Percentiles rank a stretch among this genome's conserved stretches.
These are phyloP conservation scores for Brasenia schreberi DNA, from an alignment of 164 flowering plant genomes.

Conservation along the genomic window DNA sequence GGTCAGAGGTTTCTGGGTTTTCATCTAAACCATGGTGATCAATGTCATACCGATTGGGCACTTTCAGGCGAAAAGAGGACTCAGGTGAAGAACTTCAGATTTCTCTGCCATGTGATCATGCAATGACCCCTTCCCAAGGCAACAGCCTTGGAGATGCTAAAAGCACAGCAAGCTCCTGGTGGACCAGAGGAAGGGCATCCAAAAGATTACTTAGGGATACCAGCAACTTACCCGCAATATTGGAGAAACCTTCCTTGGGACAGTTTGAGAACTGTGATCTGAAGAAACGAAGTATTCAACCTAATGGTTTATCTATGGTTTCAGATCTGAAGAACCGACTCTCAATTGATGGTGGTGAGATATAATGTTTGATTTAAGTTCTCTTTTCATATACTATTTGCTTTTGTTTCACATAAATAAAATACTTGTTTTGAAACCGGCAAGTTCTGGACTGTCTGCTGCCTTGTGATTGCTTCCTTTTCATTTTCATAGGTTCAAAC, in stretches of 20 bases:
- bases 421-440: no score
- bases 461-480: not conserved
- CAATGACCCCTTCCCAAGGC: conserved; percentile 9
- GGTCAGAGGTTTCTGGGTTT: not conserved
- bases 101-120: conserved; percentile 9
- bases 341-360: conserved; percentile 21
- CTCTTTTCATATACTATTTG: no score
- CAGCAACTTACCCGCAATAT: conserved; percentile 5
- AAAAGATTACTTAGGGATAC: conserved; percentile 2
- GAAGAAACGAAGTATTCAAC: conserved; percentile 1
- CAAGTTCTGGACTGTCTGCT: not conserved
- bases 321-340: conserved; percentile 10
- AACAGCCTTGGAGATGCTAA: conserved; percentile 6
- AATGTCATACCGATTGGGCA: conserved; percentile 1
- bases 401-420: no score
- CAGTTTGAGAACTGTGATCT: conserved; percentile 5
- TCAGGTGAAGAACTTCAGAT: conserved; percentile 6
- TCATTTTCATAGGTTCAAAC: not conserved
- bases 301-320: conserved; percentile 7
- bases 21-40: not conserved
- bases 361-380: not conserved
- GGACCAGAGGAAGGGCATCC: conserved; percentile 6
- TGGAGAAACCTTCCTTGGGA: conserved; percentile 4
- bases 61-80: conserved; percentile 24
- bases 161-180: conserved; percentile 4